Evolutionary conservation across 129 eudicot species (phyloP), one percentile per base, ranked within the genome.

Genomic region (Sambucus nigra): DNA sequence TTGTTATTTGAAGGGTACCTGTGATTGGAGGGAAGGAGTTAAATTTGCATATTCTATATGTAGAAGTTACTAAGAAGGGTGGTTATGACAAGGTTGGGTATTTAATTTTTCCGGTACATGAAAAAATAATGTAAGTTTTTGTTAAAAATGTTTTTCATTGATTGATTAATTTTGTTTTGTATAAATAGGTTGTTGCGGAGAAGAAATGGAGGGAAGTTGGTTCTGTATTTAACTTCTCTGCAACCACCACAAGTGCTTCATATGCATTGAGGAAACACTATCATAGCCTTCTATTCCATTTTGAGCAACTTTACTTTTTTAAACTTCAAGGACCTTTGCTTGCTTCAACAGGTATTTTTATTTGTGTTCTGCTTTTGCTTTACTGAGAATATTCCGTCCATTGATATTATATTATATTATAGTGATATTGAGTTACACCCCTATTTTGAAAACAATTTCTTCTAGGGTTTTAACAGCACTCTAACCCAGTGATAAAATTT

Each of bases 201-300:
- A 84, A 84, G 55, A 84, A 76, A 69, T 84, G 94, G 94, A 80
- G 82, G 73, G 94, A 84, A 40, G 64, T 84, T n/a, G 49, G 82
- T 24, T 19, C 26, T 7, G 65, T 35, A 2, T 84, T 80, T 38
- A 67, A 61, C 14, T 80, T 84, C 35, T 63, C 80, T 2, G 45
- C 84, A 25, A 80, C 94, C 16, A 68, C 88, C n/a, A 80, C 88
- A n/a, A 84, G 85, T 67, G 88, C 85, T 38, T 76, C 94, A 0
- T 74, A 64, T 69, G 80, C 81, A 4, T 67, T 84, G 52, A 76
- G 67, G 60, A 84, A 80, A 44, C 82, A 75, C 31, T 84, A 84
- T 33, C 47, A 26, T 23, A 48, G 15, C 38, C 71, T 76, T 11
- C 76, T 84, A 3, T 63, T 67, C 51, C 74, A 61, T 4, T 84